phyloP scores from a whole-genome alignment of 306 rosid species.

The Cucurbita maxima region DNA sequence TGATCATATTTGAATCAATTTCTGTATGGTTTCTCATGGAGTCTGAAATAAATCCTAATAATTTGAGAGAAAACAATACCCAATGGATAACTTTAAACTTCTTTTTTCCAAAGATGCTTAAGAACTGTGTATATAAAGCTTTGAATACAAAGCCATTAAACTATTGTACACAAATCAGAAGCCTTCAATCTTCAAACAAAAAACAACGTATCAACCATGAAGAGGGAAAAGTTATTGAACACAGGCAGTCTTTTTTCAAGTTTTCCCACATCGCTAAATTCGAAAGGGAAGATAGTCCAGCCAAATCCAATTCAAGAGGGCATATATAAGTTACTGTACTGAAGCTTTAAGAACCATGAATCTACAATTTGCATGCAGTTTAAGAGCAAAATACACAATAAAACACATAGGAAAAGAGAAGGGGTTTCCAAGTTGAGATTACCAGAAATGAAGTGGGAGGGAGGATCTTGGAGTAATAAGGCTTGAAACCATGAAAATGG shows the following conservation, averaged over 20 bases:
- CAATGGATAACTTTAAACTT: neutral
- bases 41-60: neutral
- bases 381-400: neutral
- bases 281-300: neutral
- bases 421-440: neutral
- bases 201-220: neutral
- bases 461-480: neutral
- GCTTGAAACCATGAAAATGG: slow-evolving; percentile 6
- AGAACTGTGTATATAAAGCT: neutral
- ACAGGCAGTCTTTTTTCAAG: neutral
- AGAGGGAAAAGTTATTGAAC: neutral
- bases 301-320: neutral
- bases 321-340: neutral
- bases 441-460: neutral
- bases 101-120: neutral
- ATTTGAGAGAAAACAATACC: neutral
- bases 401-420: neutral
- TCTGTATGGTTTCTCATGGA: neutral
- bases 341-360: neutral
- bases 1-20: too few relatives aligned
- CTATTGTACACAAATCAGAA: neutral
- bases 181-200: neutral
- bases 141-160: neutral
- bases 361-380: neutral
- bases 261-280: neutral